Base-by-base conservation (phyloP, 345 rosid genomes). In the Rhodamnia rubescens region DNA sequence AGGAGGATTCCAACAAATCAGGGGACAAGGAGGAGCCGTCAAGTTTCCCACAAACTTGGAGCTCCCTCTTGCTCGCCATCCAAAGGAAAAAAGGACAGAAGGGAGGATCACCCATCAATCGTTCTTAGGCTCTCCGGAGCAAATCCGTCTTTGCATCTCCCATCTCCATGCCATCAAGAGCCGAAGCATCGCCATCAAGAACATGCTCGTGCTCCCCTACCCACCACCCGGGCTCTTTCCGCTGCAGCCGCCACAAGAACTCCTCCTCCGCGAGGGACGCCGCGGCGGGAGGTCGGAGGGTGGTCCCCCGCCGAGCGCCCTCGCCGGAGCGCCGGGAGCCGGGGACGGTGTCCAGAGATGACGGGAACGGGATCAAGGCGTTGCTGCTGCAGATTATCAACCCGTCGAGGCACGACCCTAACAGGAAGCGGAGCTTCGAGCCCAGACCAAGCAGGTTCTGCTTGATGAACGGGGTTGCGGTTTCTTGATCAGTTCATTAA, bases 131-230 rank as follows among this genome's bases (percentile, higher is more conserved):
- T 64, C 75, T 16, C 16, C 4, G 42, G 42, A 64, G 75, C 22
- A 18, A 15, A 64, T 15, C 42, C 5, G 16, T 16, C 75, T 16
- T 16, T 32, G 78, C 78, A 1, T 69, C 44, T 36, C 47, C 47
- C 78, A 32, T 4, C 50, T 82, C 75, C 83, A 88, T 90, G 92
- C 89, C 90, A 78, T 85, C 90, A 10, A 85, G 82, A 83, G 15
- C 52, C 56, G 57, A 86, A 59, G 40, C 69, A 83, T 55, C 56
- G 55, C 78, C 24, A 24, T 56, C 10, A 29, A 83, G 86, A 27
- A 85, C 90, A 50, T 93, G 94, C 83, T 85, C 91, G 0, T 91
- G 95, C 59, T 88, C 94, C 5, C 93, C 93, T 49, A 91, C 94
- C 57, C 74, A 84, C 5, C 93, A 93, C 78, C 93, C 91, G 0